These are phyloP conservation scores for Tulasnella sp. DNA, from an alignment of 768 basidiomycete genomes.

Conservation along the genomic window DNA sequence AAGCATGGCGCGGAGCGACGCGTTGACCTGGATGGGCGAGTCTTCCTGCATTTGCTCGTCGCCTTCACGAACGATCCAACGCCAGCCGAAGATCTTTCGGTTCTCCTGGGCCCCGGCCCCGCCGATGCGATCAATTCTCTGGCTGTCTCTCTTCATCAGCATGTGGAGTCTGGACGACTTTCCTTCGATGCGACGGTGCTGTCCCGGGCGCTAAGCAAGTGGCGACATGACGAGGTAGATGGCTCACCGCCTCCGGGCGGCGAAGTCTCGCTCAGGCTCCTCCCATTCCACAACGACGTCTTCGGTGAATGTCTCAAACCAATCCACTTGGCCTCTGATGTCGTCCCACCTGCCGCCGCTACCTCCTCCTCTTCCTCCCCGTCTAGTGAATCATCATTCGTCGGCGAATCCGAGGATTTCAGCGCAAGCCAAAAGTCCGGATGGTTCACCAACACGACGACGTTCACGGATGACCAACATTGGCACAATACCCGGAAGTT, in stretches of 20 bases:
- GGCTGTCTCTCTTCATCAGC: background rate
- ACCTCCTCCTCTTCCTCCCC: background rate
- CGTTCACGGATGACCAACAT: slow-evolving; percentile 50
- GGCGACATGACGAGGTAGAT: background rate
- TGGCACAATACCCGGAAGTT: slow-evolving; percentile 57
- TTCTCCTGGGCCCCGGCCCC: slow-evolving; percentile 37
- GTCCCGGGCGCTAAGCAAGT: background rate
- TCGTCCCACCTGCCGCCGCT: background rate
- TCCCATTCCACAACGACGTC: slow-evolving; percentile 44
- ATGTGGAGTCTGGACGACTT: background rate
- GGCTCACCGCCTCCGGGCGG: background rate
- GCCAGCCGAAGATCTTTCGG: slow-evolving; percentile 33
- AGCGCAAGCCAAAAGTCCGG: background rate
- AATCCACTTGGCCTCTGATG: slow-evolving; percentile 37
- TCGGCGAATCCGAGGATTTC: background rate
- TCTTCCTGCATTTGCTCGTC: slow-evolving; percentile 47
- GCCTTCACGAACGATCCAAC: slow-evolving; percentile 36
- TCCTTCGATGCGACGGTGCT: background rate
- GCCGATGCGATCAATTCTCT: background rate
- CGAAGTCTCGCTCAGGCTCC: slow-evolving; percentile 31
- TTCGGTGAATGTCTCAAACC: slow-evolving; percentile 45
- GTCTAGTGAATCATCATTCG: background rate
- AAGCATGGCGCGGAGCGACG: slow-evolving; percentile 39
- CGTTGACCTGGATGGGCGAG: slow-evolving; percentile 48
- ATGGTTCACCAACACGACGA: slow-evolving; percentile 27